A percentile compares a stretch with the other conserved stretches of the same genome.
Conservation (phyloP, 2,329 filamentous ascomycete genomes). For the Alternaria conjuncta region DNA sequence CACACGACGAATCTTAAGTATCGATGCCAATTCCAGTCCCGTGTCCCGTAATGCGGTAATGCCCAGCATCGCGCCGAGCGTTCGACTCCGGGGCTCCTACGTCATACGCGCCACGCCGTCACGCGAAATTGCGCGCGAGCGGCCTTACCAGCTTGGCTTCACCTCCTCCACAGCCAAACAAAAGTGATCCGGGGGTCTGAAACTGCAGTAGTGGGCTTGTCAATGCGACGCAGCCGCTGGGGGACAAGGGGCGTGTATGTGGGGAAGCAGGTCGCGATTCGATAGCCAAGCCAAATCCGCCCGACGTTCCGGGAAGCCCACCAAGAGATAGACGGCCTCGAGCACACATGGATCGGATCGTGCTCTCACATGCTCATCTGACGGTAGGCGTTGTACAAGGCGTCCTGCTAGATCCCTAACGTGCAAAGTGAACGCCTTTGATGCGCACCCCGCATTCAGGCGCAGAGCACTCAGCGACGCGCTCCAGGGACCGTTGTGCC, state of each 20-base stretch:
- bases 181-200: slow-evolving; percentile 15
- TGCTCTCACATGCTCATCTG: slow-evolving; percentile 5
- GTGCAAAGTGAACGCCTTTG: not conserved
- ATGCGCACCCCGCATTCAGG: slow-evolving; percentile 2
- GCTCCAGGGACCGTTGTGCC: slow-evolving; percentile 7
- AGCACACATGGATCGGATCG: slow-evolving; percentile 3
- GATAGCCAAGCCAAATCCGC: slow-evolving; percentile 20
- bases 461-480: not conserved
- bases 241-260: slow-evolving; percentile 23
- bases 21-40: slow-evolving; percentile 13
- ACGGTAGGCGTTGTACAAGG: not conserved
- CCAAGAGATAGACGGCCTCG: slow-evolving; percentile 4
- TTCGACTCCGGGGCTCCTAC: slow-evolving; percentile 18
- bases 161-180: slow-evolving; percentile 20
- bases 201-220: slow-evolving; percentile 25
- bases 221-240: slow-evolving; percentile 23
- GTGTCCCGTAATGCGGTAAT: slow-evolving; percentile 26
- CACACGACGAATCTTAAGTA: slow-evolving; percentile 22
- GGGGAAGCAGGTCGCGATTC: slow-evolving; percentile 24
- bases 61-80: slow-evolving; percentile 33
- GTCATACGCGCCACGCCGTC: slow-evolving; percentile 33
- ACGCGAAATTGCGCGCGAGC: slow-evolving; percentile 11
- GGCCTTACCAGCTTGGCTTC: slow-evolving; percentile 22
- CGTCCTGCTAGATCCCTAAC: not conserved
- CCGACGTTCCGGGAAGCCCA: slow-evolving; percentile 6